Conservation (phyloP, 1,284 basidiomycete species). For the Gymnopus androsaceus region DNA sequence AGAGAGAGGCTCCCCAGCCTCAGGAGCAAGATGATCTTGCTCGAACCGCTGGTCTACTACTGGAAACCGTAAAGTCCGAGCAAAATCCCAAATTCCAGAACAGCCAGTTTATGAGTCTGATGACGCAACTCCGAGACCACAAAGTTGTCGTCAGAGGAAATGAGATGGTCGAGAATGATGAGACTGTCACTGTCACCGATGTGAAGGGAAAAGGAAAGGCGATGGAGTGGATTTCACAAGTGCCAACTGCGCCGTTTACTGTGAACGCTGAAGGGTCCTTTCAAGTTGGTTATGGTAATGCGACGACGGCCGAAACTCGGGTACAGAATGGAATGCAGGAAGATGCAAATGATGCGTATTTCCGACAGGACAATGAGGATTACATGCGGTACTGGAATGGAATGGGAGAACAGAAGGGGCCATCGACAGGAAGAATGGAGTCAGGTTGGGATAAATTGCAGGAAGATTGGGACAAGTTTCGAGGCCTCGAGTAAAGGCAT, state of each 20-base stretch:
- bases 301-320: too few species aligned
- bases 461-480: constrained; percentile 81
- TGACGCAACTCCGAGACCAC: constrained; percentile 83
- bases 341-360: constrained; percentile 67
- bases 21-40: constrained; percentile 68
- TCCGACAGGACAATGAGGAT: constrained; percentile 70
- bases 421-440: constrained; percentile 25
- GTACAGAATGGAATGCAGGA: constrained; percentile 33
- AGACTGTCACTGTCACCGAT: constrained; percentile 35
- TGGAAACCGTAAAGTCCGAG: constrained; percentile 69
- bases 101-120: constrained; percentile 85
- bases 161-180: constrained; percentile 66
- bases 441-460: constrained; percentile 59
- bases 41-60: constrained; percentile 69
- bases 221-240: too few species aligned
- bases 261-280: too few species aligned
- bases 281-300: too few species aligned
- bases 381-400: constrained; percentile 58
- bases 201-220: constrained; percentile 71
- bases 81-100: constrained; percentile 87
- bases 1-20: constrained; percentile 25
- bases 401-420: constrained; percentile 10
- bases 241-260: too few species aligned
- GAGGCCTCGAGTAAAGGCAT: constrained; percentile 71
- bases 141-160: constrained; percentile 85